These are phyloP conservation scores for Diplosphaera chodatii DNA, from an alignment of 139 green algal species.

Conservation along the genomic window DNA sequence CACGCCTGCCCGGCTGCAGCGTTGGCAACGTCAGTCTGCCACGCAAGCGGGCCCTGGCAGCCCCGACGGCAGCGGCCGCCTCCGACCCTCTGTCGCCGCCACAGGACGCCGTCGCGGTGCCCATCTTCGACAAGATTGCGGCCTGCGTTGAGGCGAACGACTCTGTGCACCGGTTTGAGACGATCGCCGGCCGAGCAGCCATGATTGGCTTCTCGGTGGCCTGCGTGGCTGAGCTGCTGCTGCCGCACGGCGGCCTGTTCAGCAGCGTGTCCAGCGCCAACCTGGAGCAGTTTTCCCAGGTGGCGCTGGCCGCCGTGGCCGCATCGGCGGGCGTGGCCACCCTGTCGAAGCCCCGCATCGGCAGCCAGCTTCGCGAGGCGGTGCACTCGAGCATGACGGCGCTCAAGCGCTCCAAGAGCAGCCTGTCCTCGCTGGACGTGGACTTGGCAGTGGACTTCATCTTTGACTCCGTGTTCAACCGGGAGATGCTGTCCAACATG, in stretches of 20 bases:
- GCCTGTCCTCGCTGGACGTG: constrained; percentile 4
- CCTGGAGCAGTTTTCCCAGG: not conserved
- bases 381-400: constrained; percentile 20
- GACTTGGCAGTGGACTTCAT: constrained; percentile 17
- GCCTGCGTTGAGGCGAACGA: not conserved
- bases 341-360: not conserved
- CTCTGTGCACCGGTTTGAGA: constrained; percentile 13
- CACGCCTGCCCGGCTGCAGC: not conserved
- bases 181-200: constrained; percentile 14
- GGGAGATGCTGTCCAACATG: constrained; percentile 7
- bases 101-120: no score
- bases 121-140: not conserved
- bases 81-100: no score
- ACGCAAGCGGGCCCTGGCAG: not conserved
- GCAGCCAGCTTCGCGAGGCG: not conserved
- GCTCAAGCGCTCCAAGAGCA: constrained; percentile 3
- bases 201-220: constrained; percentile 32
- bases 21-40: not conserved
- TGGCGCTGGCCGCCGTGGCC: constrained; percentile 5
- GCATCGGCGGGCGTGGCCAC: constrained; percentile 1
- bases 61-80: not conserved
- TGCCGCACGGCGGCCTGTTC: constrained; percentile 20
- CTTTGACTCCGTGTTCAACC: constrained; percentile 19
- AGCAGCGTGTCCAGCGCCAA: not conserved
- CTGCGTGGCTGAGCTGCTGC: constrained; percentile 2